Evolutionary conservation across 305 asterid genomes (phyloP).

Genomic region (Solanum hybrid): DNA sequence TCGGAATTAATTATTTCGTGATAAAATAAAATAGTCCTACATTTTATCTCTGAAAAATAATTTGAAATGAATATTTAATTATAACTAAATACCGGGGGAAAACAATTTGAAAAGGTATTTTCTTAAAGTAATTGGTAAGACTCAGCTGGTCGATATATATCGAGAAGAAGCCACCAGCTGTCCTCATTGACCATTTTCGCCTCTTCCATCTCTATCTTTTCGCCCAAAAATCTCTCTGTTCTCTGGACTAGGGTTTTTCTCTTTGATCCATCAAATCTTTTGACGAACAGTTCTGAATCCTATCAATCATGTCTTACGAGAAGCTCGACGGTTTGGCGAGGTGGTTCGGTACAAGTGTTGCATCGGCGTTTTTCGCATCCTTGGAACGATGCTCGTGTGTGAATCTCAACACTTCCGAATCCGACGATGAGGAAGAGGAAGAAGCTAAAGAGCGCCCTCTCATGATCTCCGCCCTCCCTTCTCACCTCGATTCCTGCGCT

Average conservation of each 20-base stretch:
- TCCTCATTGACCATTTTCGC: background rate
- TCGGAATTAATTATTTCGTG: too few species aligned
- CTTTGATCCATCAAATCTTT: background rate
- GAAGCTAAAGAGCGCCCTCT: slow-evolving; percentile 88
- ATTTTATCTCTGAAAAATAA: too few species aligned
- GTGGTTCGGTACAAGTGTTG: slow-evolving; percentile 81
- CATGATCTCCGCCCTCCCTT: slow-evolving; percentile 45
- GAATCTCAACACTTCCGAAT: slow-evolving; percentile 64
- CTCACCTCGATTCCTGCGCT: slow-evolving; percentile 25
- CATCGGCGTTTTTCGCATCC: slow-evolving; percentile 84
- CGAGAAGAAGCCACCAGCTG: background rate
- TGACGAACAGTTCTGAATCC: slow-evolving; percentile 38
- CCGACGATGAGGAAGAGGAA: slow-evolving; percentile 60
- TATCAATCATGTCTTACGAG: slow-evolving; percentile 38
- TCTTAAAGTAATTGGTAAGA: background rate
- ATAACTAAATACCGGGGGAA: background rate
- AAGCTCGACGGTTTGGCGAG: slow-evolving; percentile 72
- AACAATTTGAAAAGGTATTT: background rate
- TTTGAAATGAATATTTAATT: background rate
- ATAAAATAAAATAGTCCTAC: background rate
- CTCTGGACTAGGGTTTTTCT: background rate
- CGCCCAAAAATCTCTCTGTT: background rate
- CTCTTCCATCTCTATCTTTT: background rate
- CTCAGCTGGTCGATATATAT: background rate
- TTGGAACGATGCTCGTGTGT: slow-evolving; percentile 90